Evolutionary conservation across 441 rosid genomes (phyloP).

Genomic region (Adansonia gregorii): DNA sequence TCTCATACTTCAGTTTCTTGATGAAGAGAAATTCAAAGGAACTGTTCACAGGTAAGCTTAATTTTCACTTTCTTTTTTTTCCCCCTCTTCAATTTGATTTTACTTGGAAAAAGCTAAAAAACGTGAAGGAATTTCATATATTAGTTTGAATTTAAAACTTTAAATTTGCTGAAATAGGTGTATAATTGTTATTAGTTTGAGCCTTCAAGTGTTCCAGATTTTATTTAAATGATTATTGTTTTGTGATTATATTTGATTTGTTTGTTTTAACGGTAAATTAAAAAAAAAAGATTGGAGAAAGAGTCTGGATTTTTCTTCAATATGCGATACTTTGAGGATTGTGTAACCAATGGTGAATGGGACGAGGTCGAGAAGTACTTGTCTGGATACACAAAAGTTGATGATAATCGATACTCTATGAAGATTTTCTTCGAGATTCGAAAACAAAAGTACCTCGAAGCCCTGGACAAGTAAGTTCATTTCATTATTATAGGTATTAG

Average conservation of each 20-base stretch:
- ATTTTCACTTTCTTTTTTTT: neutral
- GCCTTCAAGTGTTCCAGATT: neutral
- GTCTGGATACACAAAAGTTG: constrained; percentile 82
- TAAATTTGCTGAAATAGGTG: neutral
- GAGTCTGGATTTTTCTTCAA: constrained; percentile 91
- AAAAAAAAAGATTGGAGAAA: constrained; percentile 54
- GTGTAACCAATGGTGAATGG: constrained; percentile 82
- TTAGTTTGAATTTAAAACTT: no score
- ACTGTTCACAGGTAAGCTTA: no score
- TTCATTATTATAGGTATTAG: neutral
- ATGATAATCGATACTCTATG: no score
- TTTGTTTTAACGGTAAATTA: constrained; percentile 15
- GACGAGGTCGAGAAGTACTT: constrained; percentile 87
- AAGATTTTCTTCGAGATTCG: constrained; percentile 51
- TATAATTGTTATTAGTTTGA: neutral
- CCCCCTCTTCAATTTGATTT: neutral
- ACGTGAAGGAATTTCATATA: no score
- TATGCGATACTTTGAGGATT: constrained; percentile 81
- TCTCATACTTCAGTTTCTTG: no score
- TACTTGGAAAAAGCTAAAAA: neutral
- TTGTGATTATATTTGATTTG: constrained; percentile 17
- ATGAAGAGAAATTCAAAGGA: no score
- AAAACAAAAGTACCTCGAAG: constrained; percentile 89
- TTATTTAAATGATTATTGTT: neutral
- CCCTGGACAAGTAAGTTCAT: constrained; percentile 67